Conservation (phyloP, 148 eudicot species). For the Chenopodium suecicum region DNA sequence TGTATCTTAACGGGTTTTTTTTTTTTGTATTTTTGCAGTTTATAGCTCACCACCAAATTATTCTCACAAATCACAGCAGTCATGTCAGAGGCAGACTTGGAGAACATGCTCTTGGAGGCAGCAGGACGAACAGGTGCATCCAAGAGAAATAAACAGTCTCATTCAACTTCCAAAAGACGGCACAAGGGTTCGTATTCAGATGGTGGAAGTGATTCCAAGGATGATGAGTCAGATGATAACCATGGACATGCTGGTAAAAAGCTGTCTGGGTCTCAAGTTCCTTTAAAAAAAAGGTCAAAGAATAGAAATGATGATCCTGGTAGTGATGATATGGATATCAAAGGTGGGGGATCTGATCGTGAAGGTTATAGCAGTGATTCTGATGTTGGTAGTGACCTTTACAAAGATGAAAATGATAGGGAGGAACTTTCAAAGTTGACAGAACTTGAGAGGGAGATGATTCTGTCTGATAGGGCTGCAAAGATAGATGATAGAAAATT, state of each 20-base stretch:
- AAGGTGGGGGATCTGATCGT: slow-evolving; percentile 35
- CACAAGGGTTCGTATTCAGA: slow-evolving; percentile 62
- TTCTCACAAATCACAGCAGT: slow-evolving; percentile 11
- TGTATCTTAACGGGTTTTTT: not conserved
- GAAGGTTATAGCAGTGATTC: slow-evolving; percentile 59
- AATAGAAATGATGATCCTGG: slow-evolving; percentile 57
- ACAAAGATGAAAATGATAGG: slow-evolving; percentile 74
- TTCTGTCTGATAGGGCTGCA: slow-evolving; percentile 62
- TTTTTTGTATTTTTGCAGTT: slow-evolving; percentile 4
- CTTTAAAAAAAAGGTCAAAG: slow-evolving; percentile 76
- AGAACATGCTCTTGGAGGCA: slow-evolving; percentile 83
- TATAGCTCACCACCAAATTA: not conserved
- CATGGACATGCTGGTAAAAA: slow-evolving; percentile 56
- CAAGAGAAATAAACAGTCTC: slow-evolving; percentile 53
- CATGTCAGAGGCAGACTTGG: slow-evolving; percentile 74
- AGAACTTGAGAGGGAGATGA: slow-evolving; percentile 80
- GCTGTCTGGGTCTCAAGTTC: slow-evolving; percentile 68
- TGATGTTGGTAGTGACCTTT: slow-evolving; percentile 67
- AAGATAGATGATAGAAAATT: slow-evolving; percentile 64
- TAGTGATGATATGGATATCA: slow-evolving; percentile 39
- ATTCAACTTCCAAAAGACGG: slow-evolving; percentile 54
- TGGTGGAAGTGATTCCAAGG: slow-evolving; percentile 74
- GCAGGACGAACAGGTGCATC: slow-evolving; percentile 71
- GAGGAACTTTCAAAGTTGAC: slow-evolving; percentile 65
- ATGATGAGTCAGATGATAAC: slow-evolving; percentile 64